Conservation (phyloP, 2,329 filamentous ascomycete genomes). For the Leptodontidium sp. region DNA sequence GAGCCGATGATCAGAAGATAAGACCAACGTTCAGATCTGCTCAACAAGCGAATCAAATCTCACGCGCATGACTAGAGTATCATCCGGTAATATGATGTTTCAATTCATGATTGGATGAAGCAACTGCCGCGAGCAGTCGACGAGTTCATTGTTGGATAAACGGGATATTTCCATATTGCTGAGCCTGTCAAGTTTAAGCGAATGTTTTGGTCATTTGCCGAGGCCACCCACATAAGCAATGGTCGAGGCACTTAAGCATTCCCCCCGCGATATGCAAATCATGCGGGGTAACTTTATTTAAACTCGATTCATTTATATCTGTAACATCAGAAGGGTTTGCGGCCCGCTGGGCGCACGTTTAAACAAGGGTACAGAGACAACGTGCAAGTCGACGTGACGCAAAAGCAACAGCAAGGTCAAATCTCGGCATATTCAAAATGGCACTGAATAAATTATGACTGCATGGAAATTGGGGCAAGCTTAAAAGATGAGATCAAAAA, state of each 20-base stretch:
- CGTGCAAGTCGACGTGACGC: not conserved
- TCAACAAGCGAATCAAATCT: constrained; percentile 23
- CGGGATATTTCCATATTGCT: constrained; percentile 6
- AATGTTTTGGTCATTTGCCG: constrained; percentile 16
- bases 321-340: constrained; percentile 1
- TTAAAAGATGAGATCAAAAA: not conserved
- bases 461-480: too few species aligned
- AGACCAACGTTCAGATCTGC: constrained; percentile 19
- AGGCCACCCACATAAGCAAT: constrained; percentile 1
- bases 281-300: constrained; percentile 17
- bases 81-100: constrained; percentile 27
- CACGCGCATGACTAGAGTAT: constrained; percentile 17
- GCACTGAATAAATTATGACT: too few species aligned
- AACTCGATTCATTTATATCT: constrained; percentile 8
- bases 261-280: not conserved
- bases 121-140: constrained; percentile 19
- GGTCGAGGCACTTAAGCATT: not conserved
- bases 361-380: not conserved
- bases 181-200: constrained; percentile 3
- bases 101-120: constrained; percentile 22
- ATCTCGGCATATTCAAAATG: too few species aligned
- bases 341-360: constrained; percentile 3
- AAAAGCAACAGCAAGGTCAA: not conserved
- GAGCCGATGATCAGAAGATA: not conserved
- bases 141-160: not conserved